Evolutionary conservation across 2,329 filamentous ascomycete species (phyloP).

Genomic region (Cladosporium sp.): DNA sequence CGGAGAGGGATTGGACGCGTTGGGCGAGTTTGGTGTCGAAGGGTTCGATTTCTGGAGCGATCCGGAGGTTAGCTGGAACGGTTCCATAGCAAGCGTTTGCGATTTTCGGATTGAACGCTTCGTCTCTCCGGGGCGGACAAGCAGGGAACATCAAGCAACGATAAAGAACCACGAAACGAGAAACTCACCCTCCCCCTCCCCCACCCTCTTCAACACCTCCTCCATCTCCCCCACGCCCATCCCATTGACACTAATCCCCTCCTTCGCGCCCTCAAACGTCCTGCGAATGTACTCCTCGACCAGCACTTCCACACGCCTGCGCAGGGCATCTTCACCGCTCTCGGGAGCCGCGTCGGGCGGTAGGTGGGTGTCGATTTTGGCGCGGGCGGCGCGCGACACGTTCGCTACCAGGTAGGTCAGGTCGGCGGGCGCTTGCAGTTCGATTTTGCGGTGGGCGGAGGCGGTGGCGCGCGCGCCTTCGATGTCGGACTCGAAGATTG

Average conservation of each 20-base stretch:
- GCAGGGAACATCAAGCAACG: no score
- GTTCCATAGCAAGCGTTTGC: no score
- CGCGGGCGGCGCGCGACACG: slow-evolving; percentile 62
- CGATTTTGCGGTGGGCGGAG: slow-evolving; percentile 64
- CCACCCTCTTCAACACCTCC: slow-evolving; percentile 25
- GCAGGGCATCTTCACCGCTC: slow-evolving; percentile 41
- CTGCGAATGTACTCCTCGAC: slow-evolving; percentile 44
- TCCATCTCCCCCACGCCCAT: slow-evolving; percentile 34
- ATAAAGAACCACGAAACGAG: background rate
- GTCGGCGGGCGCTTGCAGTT: slow-evolving; percentile 73
- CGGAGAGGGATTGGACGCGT: slow-evolving; percentile 34
- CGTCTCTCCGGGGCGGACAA: background rate
- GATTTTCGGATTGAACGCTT: no score
- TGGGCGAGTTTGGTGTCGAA: slow-evolving; percentile 43
- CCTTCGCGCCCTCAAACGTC: slow-evolving; percentile 39
- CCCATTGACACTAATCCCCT: slow-evolving; percentile 47
- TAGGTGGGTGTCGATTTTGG: slow-evolving; percentile 59
- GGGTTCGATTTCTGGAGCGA: slow-evolving; percentile 37
- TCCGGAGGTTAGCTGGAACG: no score
- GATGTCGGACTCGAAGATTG: slow-evolving; percentile 11
- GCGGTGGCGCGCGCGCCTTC: slow-evolving; percentile 28
- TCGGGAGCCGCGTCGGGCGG: slow-evolving; percentile 55
- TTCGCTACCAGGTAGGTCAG: slow-evolving; percentile 66
- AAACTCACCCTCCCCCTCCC: slow-evolving; percentile 27
- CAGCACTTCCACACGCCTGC: slow-evolving; percentile 42